phyloP scores from a whole-genome alignment of 2,329 filamentous ascomycete genomes.

The Botrytis squamosa region DNA sequence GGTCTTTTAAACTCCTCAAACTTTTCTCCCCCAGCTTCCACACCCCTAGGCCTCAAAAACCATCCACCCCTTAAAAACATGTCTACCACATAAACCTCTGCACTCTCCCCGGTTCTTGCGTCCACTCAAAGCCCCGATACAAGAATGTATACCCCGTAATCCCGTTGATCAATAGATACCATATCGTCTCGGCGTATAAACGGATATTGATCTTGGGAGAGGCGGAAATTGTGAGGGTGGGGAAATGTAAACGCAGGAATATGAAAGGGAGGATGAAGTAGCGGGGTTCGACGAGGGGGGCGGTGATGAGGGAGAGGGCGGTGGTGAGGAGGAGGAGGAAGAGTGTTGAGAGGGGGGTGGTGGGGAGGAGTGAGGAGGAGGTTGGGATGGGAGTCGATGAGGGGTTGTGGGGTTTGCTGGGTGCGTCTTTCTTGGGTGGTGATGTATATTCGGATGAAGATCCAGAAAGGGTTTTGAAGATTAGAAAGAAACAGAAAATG shows the following conservation, averaged over 20 bases:
- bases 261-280: slow-evolving; percentile 97
- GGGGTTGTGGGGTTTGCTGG: neutral
- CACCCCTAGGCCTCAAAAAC: neutral
- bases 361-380: neutral
- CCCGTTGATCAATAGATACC: slow-evolving; percentile 65
- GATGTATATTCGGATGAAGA: neutral
- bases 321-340: slow-evolving; percentile 67
- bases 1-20: neutral
- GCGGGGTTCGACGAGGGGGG: slow-evolving; percentile 88
- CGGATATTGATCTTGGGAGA: neutral
- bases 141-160: slow-evolving; percentile 72
- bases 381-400: neutral
- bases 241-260: slow-evolving; percentile 82
- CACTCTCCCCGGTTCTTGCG: slow-evolving; percentile 48
- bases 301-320: slow-evolving; percentile 75
- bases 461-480: slow-evolving; percentile 61
- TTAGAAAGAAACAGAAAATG: slow-evolving; percentile 65
- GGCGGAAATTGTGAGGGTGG: slow-evolving; percentile 50
- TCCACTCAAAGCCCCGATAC: slow-evolving; percentile 63
- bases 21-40: neutral
- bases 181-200: slow-evolving; percentile 61
- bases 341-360: slow-evolving; percentile 50
- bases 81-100: slow-evolving; percentile 81
- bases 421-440: neutral
- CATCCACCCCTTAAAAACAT: no score